A percentile compares a stretch with the other conserved stretches of the same genome.
Conservation (phyloP, 345 rosid species). For the Linum usitatissimum region DNA sequence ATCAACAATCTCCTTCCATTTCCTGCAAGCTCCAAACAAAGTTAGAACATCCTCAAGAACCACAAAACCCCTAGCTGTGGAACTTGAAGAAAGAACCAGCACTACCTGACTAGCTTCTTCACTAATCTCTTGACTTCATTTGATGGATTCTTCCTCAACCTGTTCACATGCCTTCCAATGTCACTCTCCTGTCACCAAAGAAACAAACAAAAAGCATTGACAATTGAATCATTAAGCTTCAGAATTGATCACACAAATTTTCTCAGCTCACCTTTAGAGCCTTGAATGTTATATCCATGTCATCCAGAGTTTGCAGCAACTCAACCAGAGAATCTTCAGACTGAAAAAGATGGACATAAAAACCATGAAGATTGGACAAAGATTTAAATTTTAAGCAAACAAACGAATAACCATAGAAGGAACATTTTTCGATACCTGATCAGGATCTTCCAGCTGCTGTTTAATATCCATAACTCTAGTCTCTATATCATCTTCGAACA, state of each 20-base stretch:
- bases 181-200: constrained; percentile 43
- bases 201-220: constrained; percentile 3
- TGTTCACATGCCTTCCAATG: constrained; percentile 68
- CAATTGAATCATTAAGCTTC: constrained; percentile 5
- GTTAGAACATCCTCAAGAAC: not conserved
- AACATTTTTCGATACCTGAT: constrained; percentile 45
- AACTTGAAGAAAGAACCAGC: not conserved
- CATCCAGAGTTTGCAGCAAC: constrained; percentile 88
- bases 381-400: constrained; percentile 1
- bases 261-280: constrained; percentile 58
- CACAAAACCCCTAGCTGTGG: not conserved
- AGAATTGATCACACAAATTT: not conserved
- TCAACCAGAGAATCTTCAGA: constrained; percentile 78
- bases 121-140: constrained; percentile 65
- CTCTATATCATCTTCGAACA: constrained; percentile 83
- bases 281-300: constrained; percentile 90
- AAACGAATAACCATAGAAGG: not conserved
- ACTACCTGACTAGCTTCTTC: constrained; percentile 73
- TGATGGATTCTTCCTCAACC: constrained; percentile 62
- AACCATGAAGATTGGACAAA: constrained; percentile 1
- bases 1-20: constrained; percentile 89
- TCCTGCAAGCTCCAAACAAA: constrained; percentile 34
- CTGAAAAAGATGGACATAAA: constrained; percentile 26
- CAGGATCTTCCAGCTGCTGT: constrained; percentile 73
- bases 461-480: constrained; percentile 73